Evolutionary conservation across 2,329 filamentous ascomycete species (phyloP).

Genomic region (Fusarium equiseti): DNA sequence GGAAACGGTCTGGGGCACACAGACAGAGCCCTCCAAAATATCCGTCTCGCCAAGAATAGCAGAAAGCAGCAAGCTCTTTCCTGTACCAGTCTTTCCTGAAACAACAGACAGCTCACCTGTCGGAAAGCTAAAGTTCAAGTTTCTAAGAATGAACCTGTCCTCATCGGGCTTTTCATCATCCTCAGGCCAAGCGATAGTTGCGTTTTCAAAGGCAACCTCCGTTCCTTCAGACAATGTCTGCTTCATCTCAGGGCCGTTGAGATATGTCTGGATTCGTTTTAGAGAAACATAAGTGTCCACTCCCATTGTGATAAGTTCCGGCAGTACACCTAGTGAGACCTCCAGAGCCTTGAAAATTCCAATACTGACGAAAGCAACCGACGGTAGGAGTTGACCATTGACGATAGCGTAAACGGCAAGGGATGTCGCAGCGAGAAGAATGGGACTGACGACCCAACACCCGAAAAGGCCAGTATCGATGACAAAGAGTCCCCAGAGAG

Average conservation of each 20-base stretch:
- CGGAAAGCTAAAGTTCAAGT: conserved; percentile 76
- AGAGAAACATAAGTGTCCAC: conserved; percentile 81
- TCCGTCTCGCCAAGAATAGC: conserved; percentile 82
- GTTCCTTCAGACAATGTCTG: conserved; percentile 66
- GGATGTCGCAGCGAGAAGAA: conserved; percentile 78
- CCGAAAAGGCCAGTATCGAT: conserved; percentile 72
- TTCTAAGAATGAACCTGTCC: conserved; percentile 73
- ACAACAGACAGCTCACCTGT: conserved; percentile 77
- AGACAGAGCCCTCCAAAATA: conserved; percentile 71
- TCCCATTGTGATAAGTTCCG: conserved; percentile 77
- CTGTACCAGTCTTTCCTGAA: conserved; percentile 81
- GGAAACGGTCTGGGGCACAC: conserved; percentile 63
- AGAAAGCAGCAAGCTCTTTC: conserved; percentile 80
- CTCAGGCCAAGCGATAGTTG: conserved; percentile 79
- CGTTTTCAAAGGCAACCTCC: conserved; percentile 73
- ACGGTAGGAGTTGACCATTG: conserved; percentile 73
- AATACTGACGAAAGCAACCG: conserved; percentile 83
- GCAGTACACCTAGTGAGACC: conserved; percentile 75
- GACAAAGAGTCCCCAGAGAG: conserved; percentile 74
- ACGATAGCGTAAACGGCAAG: conserved; percentile 75
- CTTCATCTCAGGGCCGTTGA: conserved; percentile 74
- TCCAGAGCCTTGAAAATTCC: conserved; percentile 81
- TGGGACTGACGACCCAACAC: conserved; percentile 80
- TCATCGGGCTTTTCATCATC: conserved; percentile 69
- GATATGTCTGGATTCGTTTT: conserved; percentile 77